Evolutionary conservation across 257 asterid genomes (phyloP).

Genomic region (Linaria vulgaris): DNA sequence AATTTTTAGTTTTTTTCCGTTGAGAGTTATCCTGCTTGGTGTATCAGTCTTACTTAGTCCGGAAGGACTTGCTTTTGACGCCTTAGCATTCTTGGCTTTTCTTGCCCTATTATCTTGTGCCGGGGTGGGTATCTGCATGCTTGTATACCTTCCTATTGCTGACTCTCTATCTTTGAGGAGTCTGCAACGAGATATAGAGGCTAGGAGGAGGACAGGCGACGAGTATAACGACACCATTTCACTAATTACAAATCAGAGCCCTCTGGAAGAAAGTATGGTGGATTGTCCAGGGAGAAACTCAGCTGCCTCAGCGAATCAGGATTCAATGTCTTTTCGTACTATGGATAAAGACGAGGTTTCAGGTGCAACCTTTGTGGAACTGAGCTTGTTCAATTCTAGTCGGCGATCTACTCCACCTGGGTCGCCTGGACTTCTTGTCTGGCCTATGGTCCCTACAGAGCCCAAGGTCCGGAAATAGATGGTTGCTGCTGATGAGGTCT

Average conservation of each 20-base stretch:
- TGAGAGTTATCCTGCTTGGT: constrained; percentile 69
- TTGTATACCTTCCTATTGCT: constrained; percentile 78
- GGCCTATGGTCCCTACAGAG: constrained; percentile 57
- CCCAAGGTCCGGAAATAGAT: too few relatives aligned
- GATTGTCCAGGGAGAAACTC: constrained; percentile 39
- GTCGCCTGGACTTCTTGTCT: constrained; percentile 65
- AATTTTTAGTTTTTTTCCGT: constrained; percentile 54
- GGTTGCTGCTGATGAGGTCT: constrained; percentile 26
- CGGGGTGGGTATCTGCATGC: constrained; percentile 64
- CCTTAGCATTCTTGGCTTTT: constrained; percentile 68
- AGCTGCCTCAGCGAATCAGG: constrained; percentile 21
- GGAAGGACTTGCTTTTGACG: constrained; percentile 42
- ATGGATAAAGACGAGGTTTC: constrained; percentile 49
- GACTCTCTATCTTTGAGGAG: constrained; percentile 74
- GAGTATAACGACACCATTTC: constrained; percentile 57
- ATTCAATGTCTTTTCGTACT: constrained; percentile 60
- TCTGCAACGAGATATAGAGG: constrained; percentile 54
- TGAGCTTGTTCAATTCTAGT: constrained; percentile 68
- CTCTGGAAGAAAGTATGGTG: constrained; percentile 33
- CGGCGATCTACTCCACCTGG: constrained; percentile 63
- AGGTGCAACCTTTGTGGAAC: constrained; percentile 75
- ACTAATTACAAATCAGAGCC: constrained; percentile 65
- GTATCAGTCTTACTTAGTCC: constrained; percentile 49
- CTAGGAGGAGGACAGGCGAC: constrained; percentile 36
- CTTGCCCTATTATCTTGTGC: constrained; percentile 69